phyloP scores from a whole-genome alignment of 352 stramenopile genomes.

The Phytopythium vexans region DNA sequence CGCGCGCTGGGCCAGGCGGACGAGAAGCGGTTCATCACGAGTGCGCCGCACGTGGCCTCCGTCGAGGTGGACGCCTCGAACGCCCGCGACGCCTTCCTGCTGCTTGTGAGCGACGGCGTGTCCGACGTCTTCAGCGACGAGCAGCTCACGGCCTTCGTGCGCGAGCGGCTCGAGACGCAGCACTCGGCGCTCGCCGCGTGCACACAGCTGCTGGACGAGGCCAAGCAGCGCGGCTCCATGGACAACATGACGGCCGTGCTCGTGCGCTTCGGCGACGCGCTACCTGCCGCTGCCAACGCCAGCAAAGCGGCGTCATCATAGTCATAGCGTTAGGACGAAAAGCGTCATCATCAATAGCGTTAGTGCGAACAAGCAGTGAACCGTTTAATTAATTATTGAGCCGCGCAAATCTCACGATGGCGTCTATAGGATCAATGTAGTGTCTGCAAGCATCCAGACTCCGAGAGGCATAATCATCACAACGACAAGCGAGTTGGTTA shows the following conservation, averaged over 20 bases:
- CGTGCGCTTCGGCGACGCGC: slow-evolving; percentile 52
- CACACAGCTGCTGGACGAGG: slow-evolving; percentile 61
- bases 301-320: no score
- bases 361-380: slow-evolving; percentile 1
- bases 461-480: no score
- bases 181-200: slow-evolving; percentile 56
- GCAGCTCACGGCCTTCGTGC: slow-evolving; percentile 64
- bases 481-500: no score
- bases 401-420: no score
- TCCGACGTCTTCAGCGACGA: slow-evolving; percentile 75
- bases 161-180: slow-evolving; percentile 32
- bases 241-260: slow-evolving; percentile 85
- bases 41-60: slow-evolving; percentile 54
- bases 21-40: slow-evolving; percentile 80
- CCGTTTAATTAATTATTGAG: slow-evolving; percentile 28
- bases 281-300: background rate
- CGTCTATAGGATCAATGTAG: no score
- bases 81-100: slow-evolving; percentile 43
- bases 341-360: background rate
- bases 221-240: slow-evolving; percentile 61
- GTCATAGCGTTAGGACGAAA: background rate
- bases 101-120: slow-evolving; percentile 77
- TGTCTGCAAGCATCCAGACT: no score
- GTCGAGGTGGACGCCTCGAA: slow-evolving; percentile 37
- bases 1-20: slow-evolving; percentile 73